Conservation (phyloP, 2,329 filamentous ascomycete species). For the Trichophyton mentagrophytes region DNA sequence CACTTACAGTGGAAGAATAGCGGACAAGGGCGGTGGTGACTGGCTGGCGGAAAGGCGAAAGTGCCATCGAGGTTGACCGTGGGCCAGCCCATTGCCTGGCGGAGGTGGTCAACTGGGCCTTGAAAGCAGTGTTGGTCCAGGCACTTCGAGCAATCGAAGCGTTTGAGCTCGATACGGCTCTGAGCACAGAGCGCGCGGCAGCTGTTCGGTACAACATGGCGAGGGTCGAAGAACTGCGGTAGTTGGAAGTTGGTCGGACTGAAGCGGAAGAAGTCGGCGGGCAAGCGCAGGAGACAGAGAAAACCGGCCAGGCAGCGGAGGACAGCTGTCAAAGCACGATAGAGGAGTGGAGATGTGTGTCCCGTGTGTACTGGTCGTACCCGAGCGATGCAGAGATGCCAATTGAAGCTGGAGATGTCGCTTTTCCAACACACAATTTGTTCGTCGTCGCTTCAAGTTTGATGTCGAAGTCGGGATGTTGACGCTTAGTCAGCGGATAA, state of each 20-base stretch:
- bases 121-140: constrained; percentile 30
- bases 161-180: constrained; percentile 33
- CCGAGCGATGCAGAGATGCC: neutral
- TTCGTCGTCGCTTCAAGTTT: neutral
- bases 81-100: constrained; percentile 27
- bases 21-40: constrained; percentile 38
- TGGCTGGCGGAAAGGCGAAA: constrained; percentile 32
- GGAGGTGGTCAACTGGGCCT: constrained; percentile 34
- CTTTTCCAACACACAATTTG: neutral
- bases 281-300: neutral
- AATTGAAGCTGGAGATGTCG: neutral
- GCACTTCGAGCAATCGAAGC: constrained; percentile 30
- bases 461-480: neutral
- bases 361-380: constrained; percentile 1
- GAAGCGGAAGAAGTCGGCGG: neutral
- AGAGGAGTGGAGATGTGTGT: neutral
- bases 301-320: neutral
- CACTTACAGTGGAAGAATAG: constrained; percentile 28
- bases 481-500: constrained; percentile 1
- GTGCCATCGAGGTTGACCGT: constrained; percentile 28
- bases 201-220: constrained; percentile 37
- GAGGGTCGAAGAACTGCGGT: constrained; percentile 17
- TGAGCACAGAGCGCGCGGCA: constrained; percentile 33
- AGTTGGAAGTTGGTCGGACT: neutral
- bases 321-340: neutral